A percentile compares a stretch with the other conserved stretches of the same genome.
These are phyloP conservation scores for Lactarius akahatsu DNA, from an alignment of 768 basidiomycete species.

Conservation along the genomic window DNA sequence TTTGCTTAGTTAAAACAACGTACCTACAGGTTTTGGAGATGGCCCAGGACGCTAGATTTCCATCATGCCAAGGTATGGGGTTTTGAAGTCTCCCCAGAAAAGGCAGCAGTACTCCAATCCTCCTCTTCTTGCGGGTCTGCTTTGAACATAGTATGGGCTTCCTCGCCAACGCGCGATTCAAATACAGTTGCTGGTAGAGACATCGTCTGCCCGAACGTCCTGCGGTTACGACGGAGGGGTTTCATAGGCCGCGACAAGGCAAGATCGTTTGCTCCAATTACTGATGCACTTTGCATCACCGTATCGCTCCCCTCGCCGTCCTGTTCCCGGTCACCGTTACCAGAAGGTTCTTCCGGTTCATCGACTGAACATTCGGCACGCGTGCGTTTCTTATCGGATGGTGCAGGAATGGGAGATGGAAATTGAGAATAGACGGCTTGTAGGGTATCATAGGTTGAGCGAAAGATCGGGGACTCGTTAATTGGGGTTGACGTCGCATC, in stretches of 20 bases:
- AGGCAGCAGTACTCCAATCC: constrained; percentile 27
- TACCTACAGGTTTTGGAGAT: constrained; percentile 5
- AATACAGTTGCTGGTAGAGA: constrained; percentile 27
- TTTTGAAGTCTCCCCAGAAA: constrained; percentile 13
- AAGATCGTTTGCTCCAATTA: constrained; percentile 19
- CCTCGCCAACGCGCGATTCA: not conserved
- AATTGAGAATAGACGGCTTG: constrained; percentile 46
- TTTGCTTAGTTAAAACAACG: constrained; percentile 11
- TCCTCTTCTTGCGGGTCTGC: constrained; percentile 24
- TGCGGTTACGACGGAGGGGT: constrained; percentile 38
- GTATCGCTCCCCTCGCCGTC: constrained; percentile 1
- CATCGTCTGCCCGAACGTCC: constrained; percentile 26
- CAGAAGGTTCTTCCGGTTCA: constrained; percentile 17
- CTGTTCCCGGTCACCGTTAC: constrained; percentile 18
- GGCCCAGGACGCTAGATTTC: not conserved
- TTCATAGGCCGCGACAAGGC: constrained; percentile 37
- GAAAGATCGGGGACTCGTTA: constrained; percentile 42
- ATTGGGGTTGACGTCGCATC: not conserved
- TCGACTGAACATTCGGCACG: constrained; percentile 27
- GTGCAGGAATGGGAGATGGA: constrained; percentile 32
- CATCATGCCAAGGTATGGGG: constrained; percentile 13
- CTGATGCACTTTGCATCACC: constrained; percentile 14
- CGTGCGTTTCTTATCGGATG: constrained; percentile 42
- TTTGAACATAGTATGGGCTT: not conserved
- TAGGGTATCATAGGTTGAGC: constrained; percentile 56